Evolutionary conservation across 148 eudicot genomes (phyloP).

Genomic region (Vaccinium corymbosum): DNA sequence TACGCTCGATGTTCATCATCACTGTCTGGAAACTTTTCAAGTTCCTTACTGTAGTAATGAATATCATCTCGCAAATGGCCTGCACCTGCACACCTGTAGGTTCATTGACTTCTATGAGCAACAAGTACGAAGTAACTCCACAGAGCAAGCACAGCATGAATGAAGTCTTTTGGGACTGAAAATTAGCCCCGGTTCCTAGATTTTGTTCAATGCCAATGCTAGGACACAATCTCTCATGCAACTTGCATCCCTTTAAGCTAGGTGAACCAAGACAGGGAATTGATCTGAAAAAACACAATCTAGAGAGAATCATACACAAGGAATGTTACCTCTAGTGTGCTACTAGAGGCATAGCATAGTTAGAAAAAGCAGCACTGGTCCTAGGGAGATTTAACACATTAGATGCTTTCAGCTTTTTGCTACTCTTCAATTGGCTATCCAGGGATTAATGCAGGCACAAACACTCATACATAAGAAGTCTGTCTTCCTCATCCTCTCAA

Average conservation of each 20-base stretch:
- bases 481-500: background rate
- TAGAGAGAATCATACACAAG: background rate
- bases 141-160: background rate
- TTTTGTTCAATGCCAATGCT: background rate
- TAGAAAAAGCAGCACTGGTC: background rate
- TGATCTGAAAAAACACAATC: background rate
- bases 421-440: background rate
- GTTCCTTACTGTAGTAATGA: constrained; percentile 48
- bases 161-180: background rate
- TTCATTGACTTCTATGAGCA: constrained; percentile 3
- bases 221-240: constrained; percentile 1
- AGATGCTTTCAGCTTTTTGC: background rate
- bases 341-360: too few relatives aligned
- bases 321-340: too few relatives aligned
- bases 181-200: background rate
- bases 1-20: constrained; percentile 70
- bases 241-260: background rate
- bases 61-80: constrained; percentile 90
- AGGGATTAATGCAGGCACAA: background rate
- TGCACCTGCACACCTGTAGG: constrained; percentile 87
- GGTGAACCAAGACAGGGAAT: background rate
- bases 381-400: background rate
- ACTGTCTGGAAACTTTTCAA: constrained; percentile 45
- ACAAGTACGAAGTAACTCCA: background rate
- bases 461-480: background rate